phyloP scores from a whole-genome alignment of 768 basidiomycete species.

The Mycena haematopus region DNA sequence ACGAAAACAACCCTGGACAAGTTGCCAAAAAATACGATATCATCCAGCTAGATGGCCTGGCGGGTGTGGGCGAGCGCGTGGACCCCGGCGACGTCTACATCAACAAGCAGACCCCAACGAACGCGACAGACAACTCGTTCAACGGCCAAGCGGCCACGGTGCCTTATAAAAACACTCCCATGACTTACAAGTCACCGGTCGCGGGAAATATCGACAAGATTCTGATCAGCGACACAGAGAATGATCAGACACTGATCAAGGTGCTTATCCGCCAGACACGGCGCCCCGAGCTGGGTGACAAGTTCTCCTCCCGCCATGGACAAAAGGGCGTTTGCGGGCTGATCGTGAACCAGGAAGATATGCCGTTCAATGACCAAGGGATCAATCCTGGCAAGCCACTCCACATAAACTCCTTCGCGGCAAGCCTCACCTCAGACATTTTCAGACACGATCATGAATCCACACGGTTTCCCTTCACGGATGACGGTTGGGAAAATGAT shows the following conservation, averaged over 20 bases:
- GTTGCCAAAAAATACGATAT: slow-evolving; percentile 87
- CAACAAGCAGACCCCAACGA: slow-evolving; percentile 95
- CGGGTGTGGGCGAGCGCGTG: slow-evolving; percentile 93
- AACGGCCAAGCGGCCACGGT: slow-evolving; percentile 83
- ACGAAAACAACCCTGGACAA: slow-evolving; percentile 71
- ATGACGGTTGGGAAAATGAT: slow-evolving; percentile 99
- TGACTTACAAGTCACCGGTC: slow-evolving; percentile 93
- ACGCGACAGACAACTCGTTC: slow-evolving; percentile 91
- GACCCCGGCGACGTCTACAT: slow-evolving; percentile 94
- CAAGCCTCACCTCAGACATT: neutral
- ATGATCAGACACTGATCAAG: slow-evolving; percentile 96
- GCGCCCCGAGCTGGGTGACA: slow-evolving; percentile 96
- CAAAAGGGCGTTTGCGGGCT: slow-evolving; percentile 99
- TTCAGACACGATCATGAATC: slow-evolving; percentile 98
- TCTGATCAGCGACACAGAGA: slow-evolving; percentile 95
- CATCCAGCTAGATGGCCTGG: slow-evolving; percentile 91
- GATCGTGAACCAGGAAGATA: slow-evolving; percentile 98
- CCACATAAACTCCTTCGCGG: slow-evolving; percentile 9
- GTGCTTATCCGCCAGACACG: slow-evolving; percentile 97
- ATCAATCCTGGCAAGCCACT: slow-evolving; percentile 78
- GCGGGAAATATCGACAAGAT: slow-evolving; percentile 97
- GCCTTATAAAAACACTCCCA: slow-evolving; percentile 90
- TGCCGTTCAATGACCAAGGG: slow-evolving; percentile 99
- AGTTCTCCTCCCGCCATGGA: slow-evolving; percentile 97
- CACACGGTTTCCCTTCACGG: slow-evolving; percentile 98